Percentiles rank a stretch among this genome's conserved stretches.
These are phyloP conservation scores for Candida orba DNA, from an alignment of 805 yeast genomes.

Conservation along the genomic window DNA sequence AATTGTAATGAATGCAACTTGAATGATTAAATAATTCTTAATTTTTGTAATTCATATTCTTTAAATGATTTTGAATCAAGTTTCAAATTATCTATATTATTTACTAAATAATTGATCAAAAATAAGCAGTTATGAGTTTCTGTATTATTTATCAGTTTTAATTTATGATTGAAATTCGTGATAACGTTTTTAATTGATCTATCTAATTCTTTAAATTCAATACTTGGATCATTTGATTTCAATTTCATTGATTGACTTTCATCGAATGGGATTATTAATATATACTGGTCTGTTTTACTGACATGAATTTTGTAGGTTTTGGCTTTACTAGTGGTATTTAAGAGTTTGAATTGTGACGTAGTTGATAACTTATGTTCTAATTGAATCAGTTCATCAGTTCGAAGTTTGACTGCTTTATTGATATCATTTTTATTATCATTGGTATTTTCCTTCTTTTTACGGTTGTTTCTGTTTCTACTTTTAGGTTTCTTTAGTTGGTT, in stretches of 20 bases:
- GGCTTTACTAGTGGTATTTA: conserved; percentile 15
- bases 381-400: conserved; percentile 10
- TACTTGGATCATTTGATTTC: not conserved
- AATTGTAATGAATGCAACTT: not conserved
- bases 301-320: conserved; percentile 13
- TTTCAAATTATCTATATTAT: conserved; percentile 14
- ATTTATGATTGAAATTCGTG: conserved; percentile 20
- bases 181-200: conserved; percentile 9
- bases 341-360: conserved; percentile 12
- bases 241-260: conserved; percentile 6
- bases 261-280: conserved; percentile 14
- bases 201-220: not conserved
- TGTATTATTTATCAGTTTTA: conserved; percentile 1
- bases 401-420: conserved; percentile 1
- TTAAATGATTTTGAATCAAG: conserved; percentile 11
- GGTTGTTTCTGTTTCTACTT: not conserved
- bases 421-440: not conserved
- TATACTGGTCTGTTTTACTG: conserved; percentile 11
- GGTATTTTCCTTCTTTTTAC: not conserved
- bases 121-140: conserved; percentile 11
- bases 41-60: conserved; percentile 14
- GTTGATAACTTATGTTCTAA: conserved; percentile 7
- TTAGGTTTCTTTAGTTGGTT: not conserved
- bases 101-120: conserved; percentile 16
- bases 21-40: not conserved